A percentile compares a stretch with the other conserved stretches of the same genome.
Conservation (phyloP, 805 yeast species). For the Candida fluviatilis region DNA sequence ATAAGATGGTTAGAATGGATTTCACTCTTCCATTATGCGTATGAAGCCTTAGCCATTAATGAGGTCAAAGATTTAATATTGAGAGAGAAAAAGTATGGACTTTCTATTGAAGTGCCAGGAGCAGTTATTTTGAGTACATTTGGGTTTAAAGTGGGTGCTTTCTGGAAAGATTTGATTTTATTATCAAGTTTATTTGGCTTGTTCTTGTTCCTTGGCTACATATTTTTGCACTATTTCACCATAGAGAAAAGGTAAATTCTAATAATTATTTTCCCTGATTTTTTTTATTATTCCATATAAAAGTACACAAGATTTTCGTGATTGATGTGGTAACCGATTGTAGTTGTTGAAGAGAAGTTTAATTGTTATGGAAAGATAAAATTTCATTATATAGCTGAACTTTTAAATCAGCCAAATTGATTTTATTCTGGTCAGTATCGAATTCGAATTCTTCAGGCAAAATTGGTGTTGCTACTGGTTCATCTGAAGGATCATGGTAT, state of each 20-base stretch:
- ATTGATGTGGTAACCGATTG: no score
- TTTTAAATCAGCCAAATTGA: constrained; percentile 69
- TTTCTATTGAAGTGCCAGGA: constrained; percentile 94
- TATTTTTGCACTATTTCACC: constrained; percentile 67
- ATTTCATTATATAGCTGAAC: constrained; percentile 71
- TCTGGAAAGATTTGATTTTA: constrained; percentile 59
- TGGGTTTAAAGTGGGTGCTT: constrained; percentile 84
- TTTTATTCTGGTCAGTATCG: constrained; percentile 61
- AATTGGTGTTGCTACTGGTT: constrained; percentile 24
- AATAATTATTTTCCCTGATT: no score
- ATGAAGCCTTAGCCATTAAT: constrained; percentile 87
- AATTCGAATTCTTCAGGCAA: constrained; percentile 23
- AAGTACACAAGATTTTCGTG: no score
- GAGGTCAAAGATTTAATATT: constrained; percentile 85
- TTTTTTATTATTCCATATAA: no score
- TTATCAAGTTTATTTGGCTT: constrained; percentile 53
- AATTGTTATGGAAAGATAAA: constrained; percentile 30
- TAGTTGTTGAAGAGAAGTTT: no score
- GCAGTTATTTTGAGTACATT: constrained; percentile 94
- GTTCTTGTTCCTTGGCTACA: constrained; percentile 67
- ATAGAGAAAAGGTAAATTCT: constrained; percentile 75
- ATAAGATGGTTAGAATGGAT: constrained; percentile 76
- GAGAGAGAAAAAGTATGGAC: constrained; percentile 85
- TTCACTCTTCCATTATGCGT: constrained; percentile 93
- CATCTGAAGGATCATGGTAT: constrained; percentile 56